Base-by-base conservation (phyloP, 176 grass and related monocot genomes). In the Aegilops tauschii region DNA sequence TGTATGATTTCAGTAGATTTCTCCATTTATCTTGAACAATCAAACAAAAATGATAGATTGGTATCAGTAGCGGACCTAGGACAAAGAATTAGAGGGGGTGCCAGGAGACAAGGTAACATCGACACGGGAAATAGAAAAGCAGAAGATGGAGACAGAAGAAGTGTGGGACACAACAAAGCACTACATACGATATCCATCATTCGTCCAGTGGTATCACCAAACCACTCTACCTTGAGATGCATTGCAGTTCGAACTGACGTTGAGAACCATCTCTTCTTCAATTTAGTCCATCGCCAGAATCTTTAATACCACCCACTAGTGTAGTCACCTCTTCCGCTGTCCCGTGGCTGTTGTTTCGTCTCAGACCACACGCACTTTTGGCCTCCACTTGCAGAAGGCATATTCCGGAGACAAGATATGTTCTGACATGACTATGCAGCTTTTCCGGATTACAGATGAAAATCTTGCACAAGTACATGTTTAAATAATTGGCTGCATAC, bases 341-440 rank as follows among this genome's bases (percentile, higher is more conserved):
- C 85, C 85, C 72, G 20, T 6, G 76, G 25, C 12, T 35, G 44
- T 86, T 86, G 36, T 86, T 86, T 71, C 44, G 79, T 18, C 83
- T 78, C 0, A 12, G 2, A 69, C 21, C 40, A 50, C 5, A 36
- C 39, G 8, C 5, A 7, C 47, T 40, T 21, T 30, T 5, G 17
- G 8, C 9, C 32, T 13, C 6, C 2, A 62, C 16, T 67, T 30
- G 5, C 9, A 13, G 10, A 73, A 42, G 32, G 14, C 2, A 18
- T 65, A 14, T 6, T 18, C 50, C 32, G 49, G 3, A 42, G 42
- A 45, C 11, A 45, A 45, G 10, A 45, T 45, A 11, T 45, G 42
- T 45, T 45, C 74, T 85, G 74, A 58, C 37, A 34, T 10, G 20
- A 58, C 23, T 28, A 59, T n/a, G 23, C n/a, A 59, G 20, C 58